Evolutionary conservation across 169 alveolate genomes (phyloP).

Genomic region (Fabrea salina): DNA sequence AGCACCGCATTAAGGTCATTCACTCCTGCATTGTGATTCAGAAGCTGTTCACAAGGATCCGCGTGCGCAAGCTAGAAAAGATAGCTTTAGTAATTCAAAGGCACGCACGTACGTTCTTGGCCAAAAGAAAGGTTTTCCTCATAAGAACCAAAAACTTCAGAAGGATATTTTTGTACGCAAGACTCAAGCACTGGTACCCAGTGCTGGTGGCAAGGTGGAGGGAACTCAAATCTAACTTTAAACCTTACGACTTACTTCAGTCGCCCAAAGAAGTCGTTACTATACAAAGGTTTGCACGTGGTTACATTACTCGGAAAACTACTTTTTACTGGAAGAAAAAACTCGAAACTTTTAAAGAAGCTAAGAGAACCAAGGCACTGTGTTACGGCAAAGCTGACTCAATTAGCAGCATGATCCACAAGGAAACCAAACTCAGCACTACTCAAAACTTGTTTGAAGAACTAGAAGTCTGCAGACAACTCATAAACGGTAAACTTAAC

Average conservation of each 20-base stretch:
- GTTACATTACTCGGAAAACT: background rate
- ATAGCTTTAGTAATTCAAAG: conserved; percentile 13
- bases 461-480: no score
- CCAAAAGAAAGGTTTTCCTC: background rate
- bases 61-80: background rate
- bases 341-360: background rate
- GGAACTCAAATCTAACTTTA: background rate
- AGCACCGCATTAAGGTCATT: conserved; percentile 11
- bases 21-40: conserved; percentile 31
- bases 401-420: no score
- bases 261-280: background rate
- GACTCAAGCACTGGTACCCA: conserved; percentile 4
- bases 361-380: background rate
- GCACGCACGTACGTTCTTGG: background rate
- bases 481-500: no score
- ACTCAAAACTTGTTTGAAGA: no score
- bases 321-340: background rate
- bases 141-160: background rate
- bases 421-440: no score
- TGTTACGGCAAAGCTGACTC: no score
- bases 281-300: background rate
- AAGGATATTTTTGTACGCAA: background rate
- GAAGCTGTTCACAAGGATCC: background rate
- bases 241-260: no score
- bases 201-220: background rate